Percentiles rank a stretch among this genome's conserved stretches.
Evolutionary conservation across 306 rosid genomes (phyloP).

Genomic region (Inga oerstediana): DNA sequence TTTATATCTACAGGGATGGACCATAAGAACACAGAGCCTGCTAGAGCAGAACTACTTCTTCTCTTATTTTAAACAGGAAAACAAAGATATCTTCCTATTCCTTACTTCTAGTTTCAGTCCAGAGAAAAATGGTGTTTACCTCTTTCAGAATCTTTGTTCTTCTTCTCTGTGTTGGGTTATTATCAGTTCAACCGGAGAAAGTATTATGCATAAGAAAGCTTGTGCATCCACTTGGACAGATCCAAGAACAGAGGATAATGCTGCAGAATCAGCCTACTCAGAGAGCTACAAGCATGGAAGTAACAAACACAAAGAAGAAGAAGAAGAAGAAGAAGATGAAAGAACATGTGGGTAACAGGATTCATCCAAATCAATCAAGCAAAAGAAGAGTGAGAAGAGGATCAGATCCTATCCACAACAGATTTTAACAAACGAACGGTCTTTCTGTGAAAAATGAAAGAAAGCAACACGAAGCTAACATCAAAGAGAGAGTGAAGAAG

Average conservation of each 20-base stretch:
- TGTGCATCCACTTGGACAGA: conserved; percentile 55
- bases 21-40: conserved; percentile 44
- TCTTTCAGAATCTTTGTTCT: conserved; percentile 49
- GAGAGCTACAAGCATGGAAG: conserved; percentile 40
- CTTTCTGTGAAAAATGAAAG: conserved; percentile 39
- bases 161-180: conserved; percentile 62
- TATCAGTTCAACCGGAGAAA: conserved; percentile 54
- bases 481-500: conserved; percentile 30
- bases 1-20: conserved; percentile 68
- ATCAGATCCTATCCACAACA: conserved; percentile 98
- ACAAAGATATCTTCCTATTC: conserved; percentile 35
- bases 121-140: conserved; percentile 61
- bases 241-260: conserved; percentile 43
- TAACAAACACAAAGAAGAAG: conserved; percentile 49
- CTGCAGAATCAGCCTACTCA: conserved; percentile 47
- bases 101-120: conserved; percentile 42
- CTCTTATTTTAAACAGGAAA: conserved; percentile 49
- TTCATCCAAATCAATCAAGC: conserved; percentile 80
- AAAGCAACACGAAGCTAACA: conserved; percentile 41
- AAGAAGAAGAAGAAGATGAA: conserved; percentile 52
- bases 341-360: conserved; percentile 38
- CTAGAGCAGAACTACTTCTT: conserved; percentile 34
- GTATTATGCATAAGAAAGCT: conserved; percentile 53
- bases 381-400: conserved; percentile 87
- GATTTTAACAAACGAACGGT: conserved; percentile 38